Percentiles rank a stretch among this genome's conserved stretches.
Evolutionary conservation across 2,329 filamentous ascomycete species (phyloP).

Genomic region (Diaporthe ampelina): DNA sequence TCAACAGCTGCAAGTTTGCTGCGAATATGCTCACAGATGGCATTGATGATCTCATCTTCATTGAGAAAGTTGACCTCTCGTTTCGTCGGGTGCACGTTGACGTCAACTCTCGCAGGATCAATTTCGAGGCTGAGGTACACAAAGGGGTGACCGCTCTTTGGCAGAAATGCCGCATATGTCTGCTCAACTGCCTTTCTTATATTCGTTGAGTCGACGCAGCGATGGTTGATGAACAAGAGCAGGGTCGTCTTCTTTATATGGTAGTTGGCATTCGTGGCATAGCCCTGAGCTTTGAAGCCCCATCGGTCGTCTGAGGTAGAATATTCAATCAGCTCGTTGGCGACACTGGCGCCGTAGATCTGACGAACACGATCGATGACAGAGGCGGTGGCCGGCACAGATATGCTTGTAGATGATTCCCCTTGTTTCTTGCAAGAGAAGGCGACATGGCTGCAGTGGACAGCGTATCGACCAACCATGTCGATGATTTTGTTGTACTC

Average conservation of each 20-base stretch:
- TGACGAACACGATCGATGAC: constrained; percentile 89
- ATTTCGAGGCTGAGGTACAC: constrained; percentile 93
- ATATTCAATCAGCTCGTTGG: constrained; percentile 89
- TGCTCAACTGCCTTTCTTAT: constrained; percentile 94
- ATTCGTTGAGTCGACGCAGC: constrained; percentile 88
- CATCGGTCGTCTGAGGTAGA: constrained; percentile 79
- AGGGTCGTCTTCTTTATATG: constrained; percentile 90
- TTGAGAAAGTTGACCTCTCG: constrained; percentile 97
- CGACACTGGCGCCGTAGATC: constrained; percentile 86
- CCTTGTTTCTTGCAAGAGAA: constrained; percentile 98
- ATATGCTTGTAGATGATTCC: constrained; percentile 85
- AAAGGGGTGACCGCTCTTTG: constrained; percentile 95
- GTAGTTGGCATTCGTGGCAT: constrained; percentile 94
- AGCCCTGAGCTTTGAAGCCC: constrained; percentile 86
- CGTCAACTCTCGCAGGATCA: constrained; percentile 91
- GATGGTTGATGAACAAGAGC: constrained; percentile 95
- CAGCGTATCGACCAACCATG: constrained; percentile 90
- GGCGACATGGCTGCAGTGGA: constrained; percentile 91
- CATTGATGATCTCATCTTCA: constrained; percentile 94
- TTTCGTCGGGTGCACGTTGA: constrained; percentile 98
- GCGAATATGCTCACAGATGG: constrained; percentile 85
- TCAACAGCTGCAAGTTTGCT: constrained; percentile 87
- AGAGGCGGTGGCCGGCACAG: constrained; percentile 80
- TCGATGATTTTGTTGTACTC: constrained; percentile 99
- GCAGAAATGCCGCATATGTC: constrained; percentile 87